Evolutionary conservation across 176 grass and related monocot species (phyloP), one percentile per base, ranked within the genome.

Genomic region (Ampelocalamus luodianensis): DNA sequence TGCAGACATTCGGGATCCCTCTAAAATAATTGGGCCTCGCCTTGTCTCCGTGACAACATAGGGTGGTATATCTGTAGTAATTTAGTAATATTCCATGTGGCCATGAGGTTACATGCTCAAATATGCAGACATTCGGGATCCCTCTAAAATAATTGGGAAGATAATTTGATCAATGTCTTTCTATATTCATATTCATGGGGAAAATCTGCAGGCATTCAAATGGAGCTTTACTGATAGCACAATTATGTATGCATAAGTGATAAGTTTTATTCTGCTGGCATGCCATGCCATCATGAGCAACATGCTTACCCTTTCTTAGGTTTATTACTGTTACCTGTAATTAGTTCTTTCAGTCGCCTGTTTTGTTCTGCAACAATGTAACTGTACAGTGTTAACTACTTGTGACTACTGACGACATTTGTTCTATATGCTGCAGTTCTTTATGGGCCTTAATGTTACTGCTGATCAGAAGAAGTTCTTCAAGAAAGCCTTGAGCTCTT

Each of bases 391-490:
- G 17, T n/a, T 27, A 78, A 61, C 53, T 27, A 34, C 32, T 34
- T 34, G 32, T 34, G 32, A 34, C 32, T 34, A 49, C 27, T 78
- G 38, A 86, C 8, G 6, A 38, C 13, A 39, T 85, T 61, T 74
- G 9, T 65, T 74, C 34, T 83, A 17, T 78, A 50, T 89, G 49
- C 36, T 91, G 86, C 88, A 97, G 95, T 97, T 97, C 45, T 94
- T 79, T 79, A 94, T 75, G 81, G 86, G 82, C 48, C 84, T 97
- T 44, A 97, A 94, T 88, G 79, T 94, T 78, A 91, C 87, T 55
- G 85, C 80, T 65, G 95, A 95, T 82, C 92, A 95, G 58, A 97
- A 95, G 68, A 94, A 90, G 22, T 90, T 91, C 77, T 97, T 97
- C 48, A 95, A 97, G 92, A 97, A 97, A 93, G 87, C 92, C 80